Percentiles rank a stretch among this genome's conserved stretches.
These are phyloP conservation scores for Thinopyrum elongatum DNA, from an alignment of 176 grass and related monocot species.

Conservation along the genomic window DNA sequence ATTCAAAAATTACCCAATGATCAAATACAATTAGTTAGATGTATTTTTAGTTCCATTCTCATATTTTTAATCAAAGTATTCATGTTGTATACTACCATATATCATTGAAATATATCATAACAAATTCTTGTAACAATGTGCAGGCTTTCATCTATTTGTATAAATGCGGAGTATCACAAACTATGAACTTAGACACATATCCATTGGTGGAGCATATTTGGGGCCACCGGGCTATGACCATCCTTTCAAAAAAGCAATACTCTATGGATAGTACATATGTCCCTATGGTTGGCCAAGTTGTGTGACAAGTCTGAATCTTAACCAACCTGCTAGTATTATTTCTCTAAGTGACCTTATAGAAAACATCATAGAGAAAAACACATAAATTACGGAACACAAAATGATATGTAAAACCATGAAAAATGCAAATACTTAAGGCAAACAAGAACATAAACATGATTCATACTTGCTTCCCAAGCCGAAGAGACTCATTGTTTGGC, in stretches of 20 bases:
- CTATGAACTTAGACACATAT: background rate
- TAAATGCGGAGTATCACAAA: background rate
- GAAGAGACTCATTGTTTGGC: slow-evolving; percentile 70
- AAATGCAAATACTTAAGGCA: background rate
- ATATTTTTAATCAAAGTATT: background rate
- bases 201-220: background rate
- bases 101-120: background rate
- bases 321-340: background rate
- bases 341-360: background rate
- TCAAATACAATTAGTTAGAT: too few species aligned
- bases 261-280: background rate
- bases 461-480: slow-evolving; percentile 82
- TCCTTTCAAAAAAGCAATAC: background rate
- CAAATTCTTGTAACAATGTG: background rate
- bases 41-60: background rate
- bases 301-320: background rate
- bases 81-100: background rate
- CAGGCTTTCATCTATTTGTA: background rate
- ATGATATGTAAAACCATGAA: background rate
- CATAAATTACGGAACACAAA: background rate
- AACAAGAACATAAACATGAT: background rate
- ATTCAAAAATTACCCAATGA: too few species aligned
- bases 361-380: background rate
- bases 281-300: background rate
- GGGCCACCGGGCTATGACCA: background rate